Percentiles rank a stretch among this genome's conserved stretches.
Conservation (phyloP, 1,284 basidiomycete genomes). For the Sporisorium sorghi region DNA sequence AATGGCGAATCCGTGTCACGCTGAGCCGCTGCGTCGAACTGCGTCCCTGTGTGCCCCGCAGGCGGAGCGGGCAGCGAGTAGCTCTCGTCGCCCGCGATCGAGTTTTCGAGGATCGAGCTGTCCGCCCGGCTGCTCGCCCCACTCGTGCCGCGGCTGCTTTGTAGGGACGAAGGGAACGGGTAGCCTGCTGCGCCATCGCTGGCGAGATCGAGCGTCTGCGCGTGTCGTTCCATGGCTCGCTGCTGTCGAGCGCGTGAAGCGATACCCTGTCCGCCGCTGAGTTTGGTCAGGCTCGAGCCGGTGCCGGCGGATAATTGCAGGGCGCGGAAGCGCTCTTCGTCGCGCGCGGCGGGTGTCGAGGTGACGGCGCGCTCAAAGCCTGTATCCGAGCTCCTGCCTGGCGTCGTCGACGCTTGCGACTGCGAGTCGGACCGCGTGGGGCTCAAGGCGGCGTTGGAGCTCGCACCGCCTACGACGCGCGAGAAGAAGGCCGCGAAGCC, state of each 20-base stretch:
- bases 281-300: slow-evolving; percentile 32
- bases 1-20: slow-evolving; percentile 27
- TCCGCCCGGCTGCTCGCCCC: slow-evolving; percentile 31
- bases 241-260: slow-evolving; percentile 38
- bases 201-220: slow-evolving; percentile 43
- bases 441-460: slow-evolving; percentile 17
- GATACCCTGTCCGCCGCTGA: slow-evolving; percentile 30
- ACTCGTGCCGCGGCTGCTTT: slow-evolving; percentile 36
- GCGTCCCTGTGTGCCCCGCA: neutral
- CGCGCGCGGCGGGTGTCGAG: slow-evolving; percentile 27
- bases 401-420: slow-evolving; percentile 33
- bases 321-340: slow-evolving; percentile 34
- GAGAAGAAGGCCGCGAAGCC: slow-evolving; percentile 60
- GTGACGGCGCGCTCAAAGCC: slow-evolving; percentile 15
- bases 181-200: slow-evolving; percentile 18
- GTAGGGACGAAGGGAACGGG: slow-evolving; percentile 30
- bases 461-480: slow-evolving; percentile 50
- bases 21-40: neutral
- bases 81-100: slow-evolving; percentile 56
- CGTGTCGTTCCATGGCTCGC: slow-evolving; percentile 36
- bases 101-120: slow-evolving; percentile 37
- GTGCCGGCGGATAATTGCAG: slow-evolving; percentile 35
- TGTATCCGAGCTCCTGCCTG: slow-evolving; percentile 14
- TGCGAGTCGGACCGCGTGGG: slow-evolving; percentile 25
- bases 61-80: slow-evolving; percentile 35